These are phyloP conservation scores for Eucalyptus tenuipes DNA, from an alignment of 345 rosid species.

Conservation along the genomic window DNA sequence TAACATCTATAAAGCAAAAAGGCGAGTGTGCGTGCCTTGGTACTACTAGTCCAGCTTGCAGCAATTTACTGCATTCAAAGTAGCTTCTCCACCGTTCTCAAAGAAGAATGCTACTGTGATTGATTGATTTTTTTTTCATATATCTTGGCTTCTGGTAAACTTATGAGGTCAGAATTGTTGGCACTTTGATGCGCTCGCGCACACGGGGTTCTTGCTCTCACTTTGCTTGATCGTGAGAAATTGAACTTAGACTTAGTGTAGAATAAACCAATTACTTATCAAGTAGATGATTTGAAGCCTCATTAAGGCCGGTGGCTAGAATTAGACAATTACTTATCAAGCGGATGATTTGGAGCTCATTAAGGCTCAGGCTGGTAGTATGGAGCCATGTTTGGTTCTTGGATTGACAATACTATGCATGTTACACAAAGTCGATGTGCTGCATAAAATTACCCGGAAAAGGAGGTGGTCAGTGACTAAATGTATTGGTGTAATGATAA, in stretches of 20 bases:
- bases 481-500: neutral
- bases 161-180: neutral
- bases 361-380: neutral
- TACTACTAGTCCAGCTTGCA: neutral
- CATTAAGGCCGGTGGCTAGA: neutral
- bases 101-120: neutral
- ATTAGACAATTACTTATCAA: too few species aligned
- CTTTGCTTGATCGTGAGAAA: neutral
- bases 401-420: neutral
- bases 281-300: neutral
- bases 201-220: neutral
- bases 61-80: neutral
- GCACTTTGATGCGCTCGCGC: neutral
- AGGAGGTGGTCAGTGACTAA: neutral
- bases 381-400: neutral
- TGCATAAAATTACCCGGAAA: neutral
- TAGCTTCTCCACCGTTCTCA: neutral
- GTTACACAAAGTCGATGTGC: neutral
- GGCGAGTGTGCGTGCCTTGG: neutral
- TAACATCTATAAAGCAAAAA: neutral
- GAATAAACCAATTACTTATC: neutral
- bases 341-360: too few species aligned
- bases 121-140: neutral
- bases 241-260: neutral
- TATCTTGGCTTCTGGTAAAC: neutral